Percentiles rank a stretch among this genome's conserved stretches.
Evolutionary conservation across 192 early-diverging fungal species (phyloP).

Genomic region (Mortierella hygrophila): DNA sequence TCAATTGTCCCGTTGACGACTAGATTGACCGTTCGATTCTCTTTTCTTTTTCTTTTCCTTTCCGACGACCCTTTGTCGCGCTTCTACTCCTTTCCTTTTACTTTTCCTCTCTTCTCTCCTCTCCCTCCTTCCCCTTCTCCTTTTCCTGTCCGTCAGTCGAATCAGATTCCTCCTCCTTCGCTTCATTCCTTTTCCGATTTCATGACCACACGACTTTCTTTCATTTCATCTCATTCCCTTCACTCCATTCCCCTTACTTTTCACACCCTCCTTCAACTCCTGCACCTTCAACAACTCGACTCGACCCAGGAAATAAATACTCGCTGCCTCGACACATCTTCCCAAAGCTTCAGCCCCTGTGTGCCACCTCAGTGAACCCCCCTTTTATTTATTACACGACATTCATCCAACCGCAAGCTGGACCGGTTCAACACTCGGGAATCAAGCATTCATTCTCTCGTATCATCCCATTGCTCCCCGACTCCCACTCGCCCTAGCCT

Average conservation of each 20-base stretch:
- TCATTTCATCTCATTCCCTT: neutral
- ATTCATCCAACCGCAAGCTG: neutral
- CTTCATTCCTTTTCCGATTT: neutral
- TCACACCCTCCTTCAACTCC: neutral
- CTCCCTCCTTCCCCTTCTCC: neutral
- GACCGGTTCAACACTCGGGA: conserved; percentile 1
- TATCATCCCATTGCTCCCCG: conserved; percentile 3
- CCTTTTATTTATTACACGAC: neutral
- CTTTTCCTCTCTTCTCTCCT: neutral
- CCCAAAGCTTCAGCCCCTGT: neutral
- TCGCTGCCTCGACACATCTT: neutral
- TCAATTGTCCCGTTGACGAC: neutral
- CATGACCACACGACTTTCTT: neutral
- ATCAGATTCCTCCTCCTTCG: conserved; percentile 1
- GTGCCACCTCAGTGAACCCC: neutral
- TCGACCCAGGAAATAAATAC: neutral
- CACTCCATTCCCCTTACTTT: neutral
- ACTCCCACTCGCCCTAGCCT: neutral
- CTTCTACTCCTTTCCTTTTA: neutral
- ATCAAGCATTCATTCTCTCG: neutral
- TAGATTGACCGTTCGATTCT: neutral
- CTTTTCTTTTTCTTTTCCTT: neutral
- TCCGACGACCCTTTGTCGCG: neutral
- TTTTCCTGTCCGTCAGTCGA: neutral
- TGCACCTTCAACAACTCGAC: neutral